These are phyloP conservation scores for Geosmithia morbida DNA, from an alignment of 2,329 filamentous ascomycete genomes.

Conservation along the genomic window DNA sequence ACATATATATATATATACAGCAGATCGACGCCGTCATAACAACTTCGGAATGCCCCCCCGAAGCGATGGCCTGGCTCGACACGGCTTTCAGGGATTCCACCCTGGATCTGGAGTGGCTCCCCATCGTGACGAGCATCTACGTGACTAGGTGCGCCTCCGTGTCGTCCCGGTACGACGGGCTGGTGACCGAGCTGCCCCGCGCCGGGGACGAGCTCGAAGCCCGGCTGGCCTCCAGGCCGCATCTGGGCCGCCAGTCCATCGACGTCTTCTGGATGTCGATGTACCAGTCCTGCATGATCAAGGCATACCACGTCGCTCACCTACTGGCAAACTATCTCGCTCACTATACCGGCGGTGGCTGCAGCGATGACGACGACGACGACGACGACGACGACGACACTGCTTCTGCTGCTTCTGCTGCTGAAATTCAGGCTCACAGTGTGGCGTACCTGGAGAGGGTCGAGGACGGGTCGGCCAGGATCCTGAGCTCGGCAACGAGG, in stretches of 20 bases:
- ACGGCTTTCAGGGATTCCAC: slow-evolving; percentile 10
- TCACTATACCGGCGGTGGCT: slow-evolving; percentile 8
- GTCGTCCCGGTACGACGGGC: slow-evolving; percentile 11
- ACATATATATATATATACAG: too few relatives aligned
- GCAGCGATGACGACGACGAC: too few relatives aligned
- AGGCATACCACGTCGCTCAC: slow-evolving; percentile 17
- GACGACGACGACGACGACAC: too few relatives aligned
- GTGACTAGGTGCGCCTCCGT: slow-evolving; percentile 12
- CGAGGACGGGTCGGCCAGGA: not conserved
- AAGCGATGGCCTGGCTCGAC: slow-evolving; percentile 19
- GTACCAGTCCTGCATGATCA: slow-evolving; percentile 17
- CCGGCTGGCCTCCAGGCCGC: not conserved
- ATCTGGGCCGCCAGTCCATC: slow-evolving; percentile 1
- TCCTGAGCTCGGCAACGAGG: slow-evolving; percentile 1
- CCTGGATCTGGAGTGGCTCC: slow-evolving; percentile 11
- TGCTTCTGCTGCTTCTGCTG: too few relatives aligned
- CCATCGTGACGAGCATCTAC: slow-evolving; percentile 12
- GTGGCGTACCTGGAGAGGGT: not conserved
- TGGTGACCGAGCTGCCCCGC: slow-evolving; percentile 10
- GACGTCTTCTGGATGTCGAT: slow-evolving; percentile 18
- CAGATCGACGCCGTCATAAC: slow-evolving; percentile 20
- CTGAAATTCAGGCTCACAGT: not conserved
- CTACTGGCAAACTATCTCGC: slow-evolving; percentile 19
- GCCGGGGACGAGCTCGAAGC: slow-evolving; percentile 9
- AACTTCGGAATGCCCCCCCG: slow-evolving; percentile 17